phyloP scores from a whole-genome alignment of 2,329 filamentous ascomycete genomes.

The Claviceps capensis region DNA sequence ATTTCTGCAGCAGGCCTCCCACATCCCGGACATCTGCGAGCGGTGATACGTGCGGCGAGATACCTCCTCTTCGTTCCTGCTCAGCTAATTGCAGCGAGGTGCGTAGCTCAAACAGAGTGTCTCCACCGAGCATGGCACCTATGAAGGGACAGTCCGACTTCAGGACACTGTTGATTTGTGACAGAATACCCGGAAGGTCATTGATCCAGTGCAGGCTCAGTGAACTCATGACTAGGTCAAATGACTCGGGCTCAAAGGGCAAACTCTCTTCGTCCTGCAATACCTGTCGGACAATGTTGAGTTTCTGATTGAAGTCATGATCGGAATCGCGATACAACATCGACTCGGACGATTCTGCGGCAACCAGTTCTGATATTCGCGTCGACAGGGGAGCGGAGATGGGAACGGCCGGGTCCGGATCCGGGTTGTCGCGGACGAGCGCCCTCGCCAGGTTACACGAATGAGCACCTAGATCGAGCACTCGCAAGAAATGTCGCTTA shows the following conservation, averaged over 20 bases:
- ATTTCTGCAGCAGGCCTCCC: conserved; percentile 70
- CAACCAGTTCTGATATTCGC: conserved; percentile 61
- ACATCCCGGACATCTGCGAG: conserved; percentile 86
- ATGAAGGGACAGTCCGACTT: conserved; percentile 89
- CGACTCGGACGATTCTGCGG: conserved; percentile 65
- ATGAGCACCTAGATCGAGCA: conserved; percentile 88
- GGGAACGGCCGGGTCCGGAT: conserved; percentile 42
- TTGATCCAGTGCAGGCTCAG: conserved; percentile 96
- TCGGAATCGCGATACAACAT: conserved; percentile 70
- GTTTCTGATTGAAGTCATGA: conserved; percentile 58
- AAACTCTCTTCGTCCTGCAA: conserved; percentile 62
- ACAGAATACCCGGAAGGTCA: conserved; percentile 72
- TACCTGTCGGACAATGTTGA: conserved; percentile 61
- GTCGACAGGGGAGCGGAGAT: conserved; percentile 52
- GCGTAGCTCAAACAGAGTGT: conserved; percentile 84
- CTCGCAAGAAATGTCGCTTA: conserved; percentile 70
- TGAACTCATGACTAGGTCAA: conserved; percentile 83
- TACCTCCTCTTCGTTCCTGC: conserved; percentile 77
- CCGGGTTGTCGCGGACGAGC: conserved; percentile 56
- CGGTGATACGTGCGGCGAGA: conserved; percentile 81
- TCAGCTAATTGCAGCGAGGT: conserved; percentile 89
- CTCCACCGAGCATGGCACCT: conserved; percentile 91
- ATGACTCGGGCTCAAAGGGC: conserved; percentile 61
- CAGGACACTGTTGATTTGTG: conserved; percentile 73
- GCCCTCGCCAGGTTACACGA: conserved; percentile 86